Percentiles rank a stretch among this genome's conserved stretches.
phyloP scores from a whole-genome alignment of 2,329 filamentous ascomycete species.

The Aspergillus pseudoglaucus region DNA sequence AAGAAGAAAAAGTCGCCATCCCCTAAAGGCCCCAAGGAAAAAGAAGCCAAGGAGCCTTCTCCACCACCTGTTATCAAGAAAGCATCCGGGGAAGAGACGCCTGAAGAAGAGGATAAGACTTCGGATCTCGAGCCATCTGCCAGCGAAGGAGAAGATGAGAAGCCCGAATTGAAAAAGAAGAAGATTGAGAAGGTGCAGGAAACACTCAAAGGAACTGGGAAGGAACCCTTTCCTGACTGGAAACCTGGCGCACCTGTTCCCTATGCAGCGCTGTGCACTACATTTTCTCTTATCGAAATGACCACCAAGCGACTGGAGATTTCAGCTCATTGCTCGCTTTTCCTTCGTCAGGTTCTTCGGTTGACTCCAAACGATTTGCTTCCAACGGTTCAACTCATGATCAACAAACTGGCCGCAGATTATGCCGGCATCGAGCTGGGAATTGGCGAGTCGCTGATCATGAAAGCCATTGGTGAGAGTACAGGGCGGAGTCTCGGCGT shows the following conservation, averaged over 20 bases:
- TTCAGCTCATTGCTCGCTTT: conserved; percentile 78
- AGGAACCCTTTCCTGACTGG: conserved; percentile 94
- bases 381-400: conserved; percentile 87
- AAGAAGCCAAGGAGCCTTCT: conserved; percentile 13
- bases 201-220: conserved; percentile 59
- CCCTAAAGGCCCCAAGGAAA: conserved; percentile 13
- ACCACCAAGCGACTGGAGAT: conserved; percentile 89
- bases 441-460: conserved; percentile 97
- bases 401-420: conserved; percentile 94
- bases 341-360: conserved; percentile 88
- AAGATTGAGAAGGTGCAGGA: conserved; percentile 74
- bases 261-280: conserved; percentile 88
- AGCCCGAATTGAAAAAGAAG: conserved; percentile 66
- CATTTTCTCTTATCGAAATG: conserved; percentile 90
- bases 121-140: conserved; percentile 36
- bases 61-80: conserved; percentile 24
- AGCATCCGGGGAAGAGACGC: conserved; percentile 43
- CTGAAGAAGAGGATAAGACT: conserved; percentile 24
- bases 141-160: conserved; percentile 55
- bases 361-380: conserved; percentile 83
- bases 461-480: conserved; percentile 95
- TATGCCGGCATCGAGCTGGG: conserved; percentile 94
- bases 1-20: conserved; percentile 16
- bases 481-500: conserved; percentile 81
- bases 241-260: conserved; percentile 80